A percentile compares a stretch with the other conserved stretches of the same genome.
Evolutionary conservation across 1,284 basidiomycete genomes (phyloP).

Genomic region (Austropuccinia psidii): DNA sequence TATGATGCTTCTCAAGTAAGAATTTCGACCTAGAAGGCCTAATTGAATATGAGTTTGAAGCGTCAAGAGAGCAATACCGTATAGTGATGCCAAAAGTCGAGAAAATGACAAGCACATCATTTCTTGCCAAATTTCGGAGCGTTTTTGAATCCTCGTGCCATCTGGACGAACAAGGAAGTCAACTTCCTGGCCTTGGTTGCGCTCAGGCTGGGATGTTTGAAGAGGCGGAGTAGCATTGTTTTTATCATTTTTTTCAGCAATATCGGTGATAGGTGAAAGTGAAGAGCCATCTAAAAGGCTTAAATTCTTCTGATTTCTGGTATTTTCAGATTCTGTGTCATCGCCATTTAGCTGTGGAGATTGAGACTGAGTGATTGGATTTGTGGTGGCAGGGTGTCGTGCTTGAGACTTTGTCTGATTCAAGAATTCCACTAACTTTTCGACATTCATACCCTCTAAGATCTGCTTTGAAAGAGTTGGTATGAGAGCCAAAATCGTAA

Average conservation of each 20-base stretch:
- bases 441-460: slow-evolving; percentile 70
- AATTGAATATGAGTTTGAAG: slow-evolving; percentile 75
- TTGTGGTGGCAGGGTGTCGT: background rate
- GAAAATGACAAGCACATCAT: slow-evolving; percentile 58
- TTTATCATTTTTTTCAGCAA: background rate
- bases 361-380: slow-evolving; percentile 54
- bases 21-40: slow-evolving; percentile 68
- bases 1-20: slow-evolving; percentile 64
- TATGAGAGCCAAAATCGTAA: slow-evolving; percentile 69
- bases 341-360: background rate
- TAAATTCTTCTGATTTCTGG: no score
- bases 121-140: slow-evolving; percentile 24
- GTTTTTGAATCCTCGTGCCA: background rate
- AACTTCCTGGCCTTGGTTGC: background rate
- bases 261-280: background rate
- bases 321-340: background rate
- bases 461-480: slow-evolving; percentile 68
- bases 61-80: slow-evolving; percentile 69
- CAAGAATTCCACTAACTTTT: slow-evolving; percentile 54
- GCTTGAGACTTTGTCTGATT: slow-evolving; percentile 15
- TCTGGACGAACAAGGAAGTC: slow-evolving; percentile 13
- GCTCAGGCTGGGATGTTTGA: background rate
- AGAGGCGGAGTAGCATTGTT: background rate
- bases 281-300: background rate
- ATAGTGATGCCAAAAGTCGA: slow-evolving; percentile 72